A percentile compares a stretch with the other conserved stretches of the same genome.
Evolutionary conservation across 1,284 basidiomycete genomes (phyloP).

Genomic region (Ustilago trichophora): DNA sequence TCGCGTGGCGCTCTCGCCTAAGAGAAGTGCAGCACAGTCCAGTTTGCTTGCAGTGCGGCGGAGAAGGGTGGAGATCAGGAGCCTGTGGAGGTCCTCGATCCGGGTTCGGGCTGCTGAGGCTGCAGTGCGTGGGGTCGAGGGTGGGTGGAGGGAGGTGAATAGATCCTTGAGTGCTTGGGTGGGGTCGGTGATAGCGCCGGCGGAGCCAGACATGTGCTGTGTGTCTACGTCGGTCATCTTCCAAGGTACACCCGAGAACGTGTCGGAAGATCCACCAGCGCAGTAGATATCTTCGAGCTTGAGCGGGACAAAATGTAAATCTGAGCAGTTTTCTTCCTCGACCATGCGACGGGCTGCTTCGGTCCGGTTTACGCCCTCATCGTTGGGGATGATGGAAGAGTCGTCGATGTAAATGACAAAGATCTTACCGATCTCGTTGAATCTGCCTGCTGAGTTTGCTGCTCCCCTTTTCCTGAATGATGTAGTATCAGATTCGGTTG

Average conservation of each 20-base stretch:
- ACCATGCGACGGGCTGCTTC: conserved; percentile 34
- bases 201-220: conserved; percentile 10
- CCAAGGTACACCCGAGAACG: conserved; percentile 3
- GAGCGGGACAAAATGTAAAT: conserved; percentile 41
- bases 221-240: conserved; percentile 1
- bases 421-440: conserved; percentile 51
- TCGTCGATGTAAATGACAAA: conserved; percentile 58
- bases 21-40: conserved; percentile 49
- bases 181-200: conserved; percentile 1
- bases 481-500: not conserved
- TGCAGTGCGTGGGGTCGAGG: conserved; percentile 35
- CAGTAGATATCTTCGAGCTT: conserved; percentile 46
- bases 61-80: conserved; percentile 45
- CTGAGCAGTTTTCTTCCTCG: conserved; percentile 31
- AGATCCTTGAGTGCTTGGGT: conserved; percentile 28
- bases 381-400: conserved; percentile 20
- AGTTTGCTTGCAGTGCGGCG: conserved; percentile 29
- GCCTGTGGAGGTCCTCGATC: conserved; percentile 52
- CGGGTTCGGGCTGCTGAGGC: conserved; percentile 51
- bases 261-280: not conserved
- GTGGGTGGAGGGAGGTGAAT: conserved; percentile 34
- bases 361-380: conserved; percentile 28
- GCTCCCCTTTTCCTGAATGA: not conserved
- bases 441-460: conserved; percentile 21
- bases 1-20: conserved; percentile 49